Conservation (phyloP, 768 basidiomycete genomes). For the Boletus coccyginus region DNA sequence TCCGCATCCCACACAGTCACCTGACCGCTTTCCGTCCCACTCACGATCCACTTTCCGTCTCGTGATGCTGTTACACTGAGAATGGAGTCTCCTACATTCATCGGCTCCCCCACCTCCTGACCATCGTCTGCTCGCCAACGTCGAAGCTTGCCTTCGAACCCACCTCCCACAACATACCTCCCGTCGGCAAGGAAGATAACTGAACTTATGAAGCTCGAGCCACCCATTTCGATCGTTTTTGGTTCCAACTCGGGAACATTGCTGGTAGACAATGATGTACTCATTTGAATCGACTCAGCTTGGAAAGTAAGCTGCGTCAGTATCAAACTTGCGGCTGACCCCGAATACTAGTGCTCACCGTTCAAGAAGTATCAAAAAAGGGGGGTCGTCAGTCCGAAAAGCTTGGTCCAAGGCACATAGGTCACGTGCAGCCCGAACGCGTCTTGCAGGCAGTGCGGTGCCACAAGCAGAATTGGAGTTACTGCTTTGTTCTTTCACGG, state of each 20-base stretch:
- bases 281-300: neutral
- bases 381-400: too few relatives aligned
- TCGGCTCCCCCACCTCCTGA: neutral
- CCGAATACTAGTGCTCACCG: too few relatives aligned
- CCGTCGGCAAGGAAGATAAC: neutral
- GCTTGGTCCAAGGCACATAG: too few relatives aligned
- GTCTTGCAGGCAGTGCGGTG: too few relatives aligned
- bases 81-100: neutral
- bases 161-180: conserved; percentile 1
- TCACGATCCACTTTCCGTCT: neutral
- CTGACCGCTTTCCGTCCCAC: neutral
- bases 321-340: too few relatives aligned
- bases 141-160: neutral
- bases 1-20: conserved; percentile 4
- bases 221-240: neutral
- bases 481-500: too few relatives aligned
- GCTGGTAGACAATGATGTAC: neutral
- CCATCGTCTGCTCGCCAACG: conserved; percentile 1
- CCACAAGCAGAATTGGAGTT: too few relatives aligned
- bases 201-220: neutral
- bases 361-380: too few relatives aligned
- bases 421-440: too few relatives aligned
- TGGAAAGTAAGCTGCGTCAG: neutral
- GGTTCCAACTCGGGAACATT: neutral
- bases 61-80: neutral